A percentile compares a stretch with the other conserved stretches of the same genome.
Conservation (phyloP, 805 yeast genomes). For the Spencermartinsiella europaea region DNA sequence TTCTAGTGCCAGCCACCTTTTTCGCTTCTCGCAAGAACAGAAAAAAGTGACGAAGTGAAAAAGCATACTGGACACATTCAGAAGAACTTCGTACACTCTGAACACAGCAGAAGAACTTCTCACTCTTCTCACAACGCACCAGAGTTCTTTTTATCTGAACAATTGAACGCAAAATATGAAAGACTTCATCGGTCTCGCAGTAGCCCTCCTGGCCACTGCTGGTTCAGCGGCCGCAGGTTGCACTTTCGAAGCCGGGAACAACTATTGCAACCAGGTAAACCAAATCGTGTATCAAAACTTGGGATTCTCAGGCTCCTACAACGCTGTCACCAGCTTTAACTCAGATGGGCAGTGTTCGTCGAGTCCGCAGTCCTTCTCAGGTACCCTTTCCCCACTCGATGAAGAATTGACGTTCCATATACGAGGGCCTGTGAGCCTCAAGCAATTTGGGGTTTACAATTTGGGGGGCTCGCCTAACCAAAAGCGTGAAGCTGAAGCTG, state of each 20-base stretch:
- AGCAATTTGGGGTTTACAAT: constrained; percentile 69
- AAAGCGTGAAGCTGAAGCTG: constrained; percentile 45
- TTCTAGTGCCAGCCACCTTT: no score
- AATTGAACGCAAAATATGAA: background rate
- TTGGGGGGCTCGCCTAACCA: constrained; percentile 35
- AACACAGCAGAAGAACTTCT: no score
- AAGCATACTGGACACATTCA: no score
- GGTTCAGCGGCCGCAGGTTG: constrained; percentile 11
- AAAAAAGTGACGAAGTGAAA: no score
- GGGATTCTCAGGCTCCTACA: constrained; percentile 82
- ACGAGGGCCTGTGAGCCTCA: constrained; percentile 80
- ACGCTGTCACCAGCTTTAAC: constrained; percentile 77
- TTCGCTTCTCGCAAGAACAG: no score
- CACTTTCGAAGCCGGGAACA: constrained; percentile 57
- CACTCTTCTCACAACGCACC: no score
- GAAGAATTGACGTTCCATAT: constrained; percentile 85
- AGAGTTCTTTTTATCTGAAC: no score
- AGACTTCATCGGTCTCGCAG: background rate
- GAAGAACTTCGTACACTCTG: no score
- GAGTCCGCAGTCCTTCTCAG: constrained; percentile 52
- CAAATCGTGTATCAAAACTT: constrained; percentile 66
- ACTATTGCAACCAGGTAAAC: constrained; percentile 69
- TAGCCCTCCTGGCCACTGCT: constrained; percentile 1
- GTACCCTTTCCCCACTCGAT: constrained; percentile 71
- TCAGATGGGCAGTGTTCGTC: constrained; percentile 62